Evolutionary conservation across 352 stramenopile species (phyloP), one percentile per base, ranked within the genome.

Genomic region (Globisporangium iwayamae): DNA sequence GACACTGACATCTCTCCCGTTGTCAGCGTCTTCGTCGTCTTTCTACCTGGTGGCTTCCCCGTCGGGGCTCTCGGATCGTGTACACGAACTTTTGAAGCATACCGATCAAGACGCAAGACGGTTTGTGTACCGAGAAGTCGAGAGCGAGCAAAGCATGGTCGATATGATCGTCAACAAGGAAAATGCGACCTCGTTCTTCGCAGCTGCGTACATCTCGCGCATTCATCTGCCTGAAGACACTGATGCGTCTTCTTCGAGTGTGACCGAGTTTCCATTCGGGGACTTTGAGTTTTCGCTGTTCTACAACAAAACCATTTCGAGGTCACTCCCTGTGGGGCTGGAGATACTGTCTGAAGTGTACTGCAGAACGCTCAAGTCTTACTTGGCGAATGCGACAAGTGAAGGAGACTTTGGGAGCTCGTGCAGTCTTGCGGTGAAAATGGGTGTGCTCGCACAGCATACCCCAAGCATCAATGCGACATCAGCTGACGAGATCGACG

Each of bases 281-380:
- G 10, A 68, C 5, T 50, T 78, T 7, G 61, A 76, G 13, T 91
- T 84, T 36, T 75, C 75, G 6, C 66, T 90, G 4, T 83, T 76
- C 51, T 93, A 93, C 69, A 93, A 93, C 65, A 66, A 87, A 52
- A 88, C 66, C 6, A 78, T 93, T 54, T 60, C 69, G 51, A 70
- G 64, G 7, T 86, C 83, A 3, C 68, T 93, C n/a, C 81, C 83
- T 0, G 83, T 91, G 22, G 73, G 74, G 20, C 34, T 93, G 16
- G 65, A 90, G 51, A 80, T 72, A 66, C 69, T 93, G n/a, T 74
- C 79, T 0, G 63, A 85, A 69, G 81, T 78, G 8, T 89, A 79
- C 55, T 92, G 83, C 60, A 72, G 80, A 34, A 67, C 64, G 9
- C 61, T 72, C 20, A 53, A 41, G 25, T 36, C 47, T 18, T 25